Base-by-base conservation (phyloP, 306 rosid species). In the Dryas drummondii region DNA sequence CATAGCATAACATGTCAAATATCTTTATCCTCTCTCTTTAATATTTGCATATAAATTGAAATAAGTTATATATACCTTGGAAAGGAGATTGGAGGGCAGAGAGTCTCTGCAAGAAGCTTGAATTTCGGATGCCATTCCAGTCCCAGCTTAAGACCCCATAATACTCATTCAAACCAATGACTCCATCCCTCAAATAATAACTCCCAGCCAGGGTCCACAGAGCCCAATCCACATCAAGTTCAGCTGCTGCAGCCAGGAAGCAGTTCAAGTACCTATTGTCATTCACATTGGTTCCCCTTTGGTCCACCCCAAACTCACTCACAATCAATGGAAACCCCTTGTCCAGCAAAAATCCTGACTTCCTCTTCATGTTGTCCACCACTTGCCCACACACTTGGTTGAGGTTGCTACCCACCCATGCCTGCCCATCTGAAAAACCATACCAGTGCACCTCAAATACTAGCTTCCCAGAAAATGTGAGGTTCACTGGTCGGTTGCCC, bases 381-480 rank as follows among this genome's bases (percentile, higher is more conserved):
- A 88, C 92, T 73, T 70, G 86, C n/a, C 96, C 96, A 52, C 98
- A 94, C 19, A 91, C 97, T 70, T 94, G 87, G 72, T 94, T 91
- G 13, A 93, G 87, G 79, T 94, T 91, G 5, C 96, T 91, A 2
- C 75, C 66, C 37, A 2, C 75, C 98, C 98, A 91, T 17, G 90
- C 88, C 6, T 73, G 62, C 14, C 97, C 97, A 19, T 91, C 92
- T 0, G 93, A 83, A 84, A 91, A 94, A 4, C 26, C 84, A 52
- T 90, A 91, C 97, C 98, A 91, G 6, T 94, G 98, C 10, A 82
- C 73, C 65, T 94, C 98, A 70, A 73, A 94, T 7, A 92, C 97
- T 47, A 85, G 70, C 59, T 94, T 94, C 27, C 73, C 85, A 0
- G 84, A 4, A 65, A 91, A 94, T 10, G 97, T 56, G 46, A 94